Conservation (phyloP, 164 flowering plant species). For the Houttuynia cordata region DNA sequence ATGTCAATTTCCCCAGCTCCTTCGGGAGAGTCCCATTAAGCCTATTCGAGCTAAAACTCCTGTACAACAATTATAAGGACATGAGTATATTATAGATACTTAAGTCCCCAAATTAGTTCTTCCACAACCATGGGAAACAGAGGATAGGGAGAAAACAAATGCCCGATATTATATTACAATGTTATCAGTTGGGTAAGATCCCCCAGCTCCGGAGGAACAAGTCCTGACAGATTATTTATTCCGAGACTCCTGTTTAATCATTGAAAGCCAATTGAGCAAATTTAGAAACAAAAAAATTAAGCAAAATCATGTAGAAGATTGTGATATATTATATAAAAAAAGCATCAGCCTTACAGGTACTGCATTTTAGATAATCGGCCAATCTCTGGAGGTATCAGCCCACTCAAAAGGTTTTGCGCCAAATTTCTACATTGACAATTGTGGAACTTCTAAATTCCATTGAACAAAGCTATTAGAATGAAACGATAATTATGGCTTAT, state of each 20-base stretch:
- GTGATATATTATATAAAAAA: not conserved
- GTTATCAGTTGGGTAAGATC: conserved; percentile 31
- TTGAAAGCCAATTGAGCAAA: not conserved
- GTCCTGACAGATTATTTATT: conserved; percentile 39
- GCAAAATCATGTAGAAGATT: not conserved
- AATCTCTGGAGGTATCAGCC: conserved; percentile 29
- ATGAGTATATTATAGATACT: too few species aligned
- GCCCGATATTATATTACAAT: conserved; percentile 20
- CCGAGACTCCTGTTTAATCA: conserved; percentile 35
- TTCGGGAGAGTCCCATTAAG: conserved; percentile 28
- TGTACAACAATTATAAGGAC: conserved; percentile 5
- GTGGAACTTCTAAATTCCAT: too few species aligned
- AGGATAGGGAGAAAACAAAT: not conserved
- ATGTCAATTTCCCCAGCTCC: conserved; percentile 28
- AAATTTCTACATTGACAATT: conserved; percentile 25
- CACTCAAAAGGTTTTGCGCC: conserved; percentile 35
- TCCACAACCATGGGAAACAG: not conserved
- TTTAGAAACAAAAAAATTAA: not conserved
- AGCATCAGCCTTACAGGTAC: conserved; percentile 22
- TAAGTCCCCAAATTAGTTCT: too few species aligned
- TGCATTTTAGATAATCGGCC: conserved; percentile 32
- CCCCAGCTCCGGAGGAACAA: conserved; percentile 35
- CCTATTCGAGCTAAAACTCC: conserved; percentile 42
- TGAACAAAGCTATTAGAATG: too few species aligned
- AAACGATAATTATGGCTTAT: too few species aligned